phyloP scores from a whole-genome alignment of 495 filamentous ascomycete genomes.

The Bathelium albidoporum region DNA sequence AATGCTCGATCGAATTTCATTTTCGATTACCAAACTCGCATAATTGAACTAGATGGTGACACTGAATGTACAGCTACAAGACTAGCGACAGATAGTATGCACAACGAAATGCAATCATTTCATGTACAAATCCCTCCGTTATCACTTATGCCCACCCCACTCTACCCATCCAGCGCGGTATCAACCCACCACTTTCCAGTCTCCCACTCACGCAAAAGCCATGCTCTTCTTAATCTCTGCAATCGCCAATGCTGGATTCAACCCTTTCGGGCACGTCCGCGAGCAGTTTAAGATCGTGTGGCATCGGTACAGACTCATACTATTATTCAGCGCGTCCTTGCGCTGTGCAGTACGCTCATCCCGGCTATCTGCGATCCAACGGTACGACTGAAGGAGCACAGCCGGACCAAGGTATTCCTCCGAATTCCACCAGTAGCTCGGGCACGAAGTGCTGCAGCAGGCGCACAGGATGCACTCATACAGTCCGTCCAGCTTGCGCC shows the following conservation, averaged over 20 bases:
- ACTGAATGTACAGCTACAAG: background rate
- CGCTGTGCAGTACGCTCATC: slow-evolving; percentile 81
- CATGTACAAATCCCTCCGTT: background rate
- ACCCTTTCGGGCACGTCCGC: slow-evolving; percentile 90
- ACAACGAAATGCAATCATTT: background rate
- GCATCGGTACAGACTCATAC: slow-evolving; percentile 96
- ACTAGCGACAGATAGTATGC: background rate
- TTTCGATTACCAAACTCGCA: background rate
- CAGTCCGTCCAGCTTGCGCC: slow-evolving; percentile 92
- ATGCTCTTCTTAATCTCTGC: slow-evolving; percentile 97
- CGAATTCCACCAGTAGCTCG: slow-evolving; percentile 98
- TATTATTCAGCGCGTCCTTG: slow-evolving; percentile 88
- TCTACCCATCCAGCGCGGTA: background rate
- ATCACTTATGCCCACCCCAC: background rate
- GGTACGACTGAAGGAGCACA: slow-evolving; percentile 90
- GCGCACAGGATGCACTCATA: slow-evolving; percentile 99
- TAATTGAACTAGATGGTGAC: background rate
- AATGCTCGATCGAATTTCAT: no score
- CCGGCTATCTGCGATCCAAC: slow-evolving; percentile 86
- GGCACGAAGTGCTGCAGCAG: slow-evolving; percentile 97
- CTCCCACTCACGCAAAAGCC: slow-evolving; percentile 43
- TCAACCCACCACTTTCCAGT: background rate
- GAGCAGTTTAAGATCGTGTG: slow-evolving; percentile 99
- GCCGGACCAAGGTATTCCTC: slow-evolving; percentile 97
- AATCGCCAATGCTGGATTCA: slow-evolving; percentile 91